Conservation (phyloP, 371 early-diverging fungal species). For the Gilbertella persicaria region DNA sequence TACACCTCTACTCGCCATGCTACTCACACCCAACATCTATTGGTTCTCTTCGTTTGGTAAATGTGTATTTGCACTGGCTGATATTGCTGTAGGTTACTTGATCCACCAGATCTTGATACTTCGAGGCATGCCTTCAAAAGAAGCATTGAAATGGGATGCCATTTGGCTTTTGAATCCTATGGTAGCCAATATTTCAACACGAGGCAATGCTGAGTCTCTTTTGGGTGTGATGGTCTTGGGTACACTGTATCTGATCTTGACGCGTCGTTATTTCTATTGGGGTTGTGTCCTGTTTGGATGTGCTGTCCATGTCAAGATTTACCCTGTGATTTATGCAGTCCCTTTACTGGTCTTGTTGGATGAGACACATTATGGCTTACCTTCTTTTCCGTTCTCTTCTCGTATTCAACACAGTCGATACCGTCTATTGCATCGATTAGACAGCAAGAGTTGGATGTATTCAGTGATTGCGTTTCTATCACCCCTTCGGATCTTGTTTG, state of each 20-base stretch:
- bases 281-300: constrained; percentile 84
- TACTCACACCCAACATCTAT: constrained; percentile 81
- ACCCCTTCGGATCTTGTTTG: constrained; percentile 71
- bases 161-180: constrained; percentile 94
- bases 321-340: constrained; percentile 90
- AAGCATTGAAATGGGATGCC: constrained; percentile 53
- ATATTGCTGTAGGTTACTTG: constrained; percentile 75
- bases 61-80: constrained; percentile 79
- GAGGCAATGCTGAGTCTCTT: constrained; percentile 93
- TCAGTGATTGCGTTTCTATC: constrained; percentile 40
- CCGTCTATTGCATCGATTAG: constrained; percentile 13
- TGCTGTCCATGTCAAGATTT: constrained; percentile 97
- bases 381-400: constrained; percentile 27
- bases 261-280: constrained; percentile 40
- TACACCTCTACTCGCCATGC: constrained; percentile 89
- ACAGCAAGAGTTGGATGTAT: not conserved
- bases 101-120: constrained; percentile 58
- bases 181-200: constrained; percentile 93
- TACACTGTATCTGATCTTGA: constrained; percentile 69
- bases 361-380: constrained; percentile 39
- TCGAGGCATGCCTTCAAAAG: constrained; percentile 55
- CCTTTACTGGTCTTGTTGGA: constrained; percentile 73
- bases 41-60: constrained; percentile 84
- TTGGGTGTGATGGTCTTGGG: constrained; percentile 78
- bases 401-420: constrained; percentile 26